Base-by-base conservation (phyloP, 805 yeast species). In the Candida xiaguanensis region DNA sequence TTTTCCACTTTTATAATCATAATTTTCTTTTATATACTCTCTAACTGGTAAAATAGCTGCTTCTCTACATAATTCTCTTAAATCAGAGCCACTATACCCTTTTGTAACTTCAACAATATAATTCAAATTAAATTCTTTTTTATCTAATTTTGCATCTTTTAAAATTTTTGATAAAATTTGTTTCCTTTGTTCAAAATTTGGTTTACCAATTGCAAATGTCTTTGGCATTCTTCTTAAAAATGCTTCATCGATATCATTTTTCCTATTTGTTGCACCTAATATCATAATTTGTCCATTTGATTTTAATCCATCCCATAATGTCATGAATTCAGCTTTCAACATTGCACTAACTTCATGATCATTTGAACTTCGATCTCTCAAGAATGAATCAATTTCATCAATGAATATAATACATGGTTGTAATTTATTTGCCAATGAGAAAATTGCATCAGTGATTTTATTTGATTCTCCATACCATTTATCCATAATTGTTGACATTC, bases 381-480 rank as follows among this genome's bases (percentile, higher is more conserved):
- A 69, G 55, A 91, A 89, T 5, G 97, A 87, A 65, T 91, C 99
- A 43, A 91, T 93, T 61, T 91, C 99, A 63, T 91, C 99, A 44
- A 91, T 87, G 61, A 91, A 91, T 34, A 91, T 81, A 46, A 91
- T 93, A 60, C 97, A 89, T 2, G 99, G 99, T 59, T 88, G 88
- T 30, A 91, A 72, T 56, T 93, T 91, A 44, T 77, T 72, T 3
- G 97, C 98, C 40, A 91, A 71, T 6, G 96, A 82, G 58, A 91
- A 91, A 25, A 91, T 78, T 1, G 96, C 98, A 48, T 90, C 95
- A 1, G 88, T 93, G 35, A 90, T 80, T 65, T 93, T 93, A 61
- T 93, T 91, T 20, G 91, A 80, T 62, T 91, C 98, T 12, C 99
- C 99, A 56, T 87, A 91, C 95, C 96, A 91, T 62, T 91, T 91